A percentile compares a stretch with the other conserved stretches of the same genome.
Conservation (phyloP, 805 yeast genomes). For the Starmerella gropengiesseri region DNA sequence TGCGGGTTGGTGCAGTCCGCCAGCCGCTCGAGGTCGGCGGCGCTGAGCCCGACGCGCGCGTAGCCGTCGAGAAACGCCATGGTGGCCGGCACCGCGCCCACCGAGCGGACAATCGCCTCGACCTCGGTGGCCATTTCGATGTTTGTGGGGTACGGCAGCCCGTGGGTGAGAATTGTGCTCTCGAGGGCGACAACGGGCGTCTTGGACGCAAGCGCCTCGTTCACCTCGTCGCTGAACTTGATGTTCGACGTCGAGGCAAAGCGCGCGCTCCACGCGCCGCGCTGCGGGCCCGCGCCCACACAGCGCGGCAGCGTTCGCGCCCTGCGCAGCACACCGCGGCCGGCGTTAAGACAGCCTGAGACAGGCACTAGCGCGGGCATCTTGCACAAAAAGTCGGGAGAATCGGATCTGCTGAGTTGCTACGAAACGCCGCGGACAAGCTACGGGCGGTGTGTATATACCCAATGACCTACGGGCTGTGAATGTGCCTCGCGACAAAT, state of each 20-base stretch:
- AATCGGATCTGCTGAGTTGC: no score
- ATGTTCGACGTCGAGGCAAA: constrained; percentile 2
- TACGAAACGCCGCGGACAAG: no score
- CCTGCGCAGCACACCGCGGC: no score
- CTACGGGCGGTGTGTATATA: no score
- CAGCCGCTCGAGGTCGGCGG: constrained; percentile 39
- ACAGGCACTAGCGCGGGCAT: no score
- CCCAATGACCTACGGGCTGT: no score
- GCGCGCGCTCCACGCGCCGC: background rate
- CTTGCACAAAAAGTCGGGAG: no score
- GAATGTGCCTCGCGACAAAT: no score
- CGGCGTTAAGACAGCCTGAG: no score
- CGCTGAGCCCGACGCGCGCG: constrained; percentile 56
- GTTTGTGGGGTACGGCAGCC: constrained; percentile 72
- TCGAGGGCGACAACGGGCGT: constrained; percentile 74
- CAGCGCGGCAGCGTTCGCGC: no score
- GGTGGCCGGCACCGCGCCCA: constrained; percentile 76
- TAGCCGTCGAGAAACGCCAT: constrained; percentile 64
- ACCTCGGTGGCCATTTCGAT: constrained; percentile 60
- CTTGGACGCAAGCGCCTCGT: constrained; percentile 46
- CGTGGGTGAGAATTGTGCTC: constrained; percentile 82
- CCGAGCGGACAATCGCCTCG: constrained; percentile 46
- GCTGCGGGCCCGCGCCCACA: no score
- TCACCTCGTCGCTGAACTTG: constrained; percentile 38
- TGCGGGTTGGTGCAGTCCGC: constrained; percentile 34